Conservation (phyloP, 208 protist species). For the Naegleria lovaniensis region DNA sequence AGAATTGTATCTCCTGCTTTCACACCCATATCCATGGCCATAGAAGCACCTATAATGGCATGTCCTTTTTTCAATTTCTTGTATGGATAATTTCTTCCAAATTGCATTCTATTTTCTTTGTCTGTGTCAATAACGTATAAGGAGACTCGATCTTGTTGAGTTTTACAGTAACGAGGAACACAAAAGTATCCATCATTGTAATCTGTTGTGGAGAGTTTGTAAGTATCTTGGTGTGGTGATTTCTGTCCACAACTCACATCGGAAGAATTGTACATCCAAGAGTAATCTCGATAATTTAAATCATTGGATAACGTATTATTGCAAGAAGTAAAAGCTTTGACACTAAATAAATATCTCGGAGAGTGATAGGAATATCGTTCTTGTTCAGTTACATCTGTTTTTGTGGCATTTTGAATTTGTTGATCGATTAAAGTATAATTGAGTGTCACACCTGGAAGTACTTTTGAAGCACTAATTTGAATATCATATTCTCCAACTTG, state of each 20-base stretch:
- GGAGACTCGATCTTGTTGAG: too few species aligned
- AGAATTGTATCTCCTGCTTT: neutral
- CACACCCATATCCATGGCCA: neutral
- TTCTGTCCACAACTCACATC: neutral
- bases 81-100: neutral
- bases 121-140: neutral
- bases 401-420: neutral
- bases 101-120: neutral
- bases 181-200: neutral
- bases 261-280: neutral
- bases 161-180: neutral
- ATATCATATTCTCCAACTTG: conserved; percentile 9
- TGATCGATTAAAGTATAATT: neutral
- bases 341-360: neutral
- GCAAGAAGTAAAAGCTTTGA: neutral
- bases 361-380: neutral
- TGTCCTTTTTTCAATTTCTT: neutral
- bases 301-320: too few species aligned
- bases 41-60: neutral
- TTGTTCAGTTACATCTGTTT: neutral
- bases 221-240: too few species aligned
- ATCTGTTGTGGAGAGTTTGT: neutral
- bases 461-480: neutral
- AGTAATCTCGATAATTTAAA: neutral
- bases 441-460: neutral